Base-by-base conservation (phyloP, 2,329 filamentous ascomycete genomes). In the Fusarium sp. region DNA sequence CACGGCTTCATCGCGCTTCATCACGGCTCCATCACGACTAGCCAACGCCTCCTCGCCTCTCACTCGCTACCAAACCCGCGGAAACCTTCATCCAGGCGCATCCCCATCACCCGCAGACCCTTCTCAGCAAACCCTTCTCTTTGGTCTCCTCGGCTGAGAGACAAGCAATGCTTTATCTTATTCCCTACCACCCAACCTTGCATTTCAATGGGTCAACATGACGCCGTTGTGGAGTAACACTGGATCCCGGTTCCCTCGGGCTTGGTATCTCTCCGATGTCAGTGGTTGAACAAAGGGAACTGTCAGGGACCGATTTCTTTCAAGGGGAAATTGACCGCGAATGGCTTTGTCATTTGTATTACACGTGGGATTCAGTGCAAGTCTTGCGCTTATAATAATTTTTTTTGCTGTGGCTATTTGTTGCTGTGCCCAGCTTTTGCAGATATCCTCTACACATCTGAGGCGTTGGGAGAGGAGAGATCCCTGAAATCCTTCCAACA, bases 201-300 rank as follows among this genome's bases (percentile, higher is more conserved):
- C 60, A 53, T 50, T 57, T 72, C 42, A 49, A 64, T 72, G 68
- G 68, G 60, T 60, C 64, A 45, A 50, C 30, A 72, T 66, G 68
- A 72, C 68, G 64, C 64, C 25, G 68, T 27, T 72, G 68, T 71
- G 68, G 68, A 70, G 68, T 40, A 62, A 45, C 45, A 60, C 68
- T 72, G 68, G 68, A 69, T 54, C 68, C 59, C 43, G 61, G 68
- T 52, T 47, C 44, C 46, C 59, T 64, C 68, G 59, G 55, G 49
- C 15, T 56, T 45, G n/a, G 22, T 29, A 59, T 51, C 20, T 49
- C 29, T 61, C 42, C 51, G 25, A 69, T 45, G 34, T 34, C 64
- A 66, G 34, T 54, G 61, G 52, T 51, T 40, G 42, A 44, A 22
- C 16, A 20, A 32, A 56, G 50, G 50, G 50, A 43, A 9, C n/a